phyloP scores from a whole-genome alignment of 768 basidiomycete genomes.

The Podaxis sp. region DNA sequence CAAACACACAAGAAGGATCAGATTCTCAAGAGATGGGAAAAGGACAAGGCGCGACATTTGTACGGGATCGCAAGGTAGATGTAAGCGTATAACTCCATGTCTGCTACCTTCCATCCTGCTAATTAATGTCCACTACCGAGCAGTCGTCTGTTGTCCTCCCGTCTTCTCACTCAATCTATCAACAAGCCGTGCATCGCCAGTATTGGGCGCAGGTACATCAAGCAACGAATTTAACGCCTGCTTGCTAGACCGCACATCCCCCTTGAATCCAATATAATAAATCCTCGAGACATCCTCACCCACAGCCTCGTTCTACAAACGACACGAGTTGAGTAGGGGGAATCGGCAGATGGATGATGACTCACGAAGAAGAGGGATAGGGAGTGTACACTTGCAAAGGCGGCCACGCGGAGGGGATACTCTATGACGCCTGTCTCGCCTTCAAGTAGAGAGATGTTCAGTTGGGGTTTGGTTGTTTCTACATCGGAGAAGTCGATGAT shows the following conservation, averaged over 20 bases:
- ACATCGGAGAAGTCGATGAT: conserved; percentile 79
- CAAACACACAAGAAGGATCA: background rate
- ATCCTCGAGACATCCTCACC: conserved; percentile 64
- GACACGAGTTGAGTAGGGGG: conserved; percentile 4
- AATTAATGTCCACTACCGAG: conserved; percentile 28
- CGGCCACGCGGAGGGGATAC: conserved; percentile 73
- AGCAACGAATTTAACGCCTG: conserved; percentile 61
- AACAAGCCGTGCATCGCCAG: conserved; percentile 65
- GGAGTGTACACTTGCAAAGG: conserved; percentile 71
- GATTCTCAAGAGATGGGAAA: conserved; percentile 4
- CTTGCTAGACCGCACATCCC: conserved; percentile 50
- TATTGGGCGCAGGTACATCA: conserved; percentile 76
- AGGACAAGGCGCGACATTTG: background rate
- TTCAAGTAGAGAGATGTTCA: conserved; percentile 67
- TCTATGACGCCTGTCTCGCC: conserved; percentile 67
- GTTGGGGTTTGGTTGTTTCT: conserved; percentile 63
- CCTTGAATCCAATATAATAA: conserved; percentile 83
- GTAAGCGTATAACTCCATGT: background rate
- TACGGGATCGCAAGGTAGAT: background rate
- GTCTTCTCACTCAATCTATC: conserved; percentile 56
- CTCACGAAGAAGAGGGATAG: conserved; percentile 79
- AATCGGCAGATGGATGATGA: conserved; percentile 13
- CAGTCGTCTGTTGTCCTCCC: conserved; percentile 61
- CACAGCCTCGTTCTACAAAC: conserved; percentile 53
- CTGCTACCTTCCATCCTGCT: background rate